phyloP scores from a whole-genome alignment of 2,329 filamentous ascomycete genomes.

The Cercospora janseana region DNA sequence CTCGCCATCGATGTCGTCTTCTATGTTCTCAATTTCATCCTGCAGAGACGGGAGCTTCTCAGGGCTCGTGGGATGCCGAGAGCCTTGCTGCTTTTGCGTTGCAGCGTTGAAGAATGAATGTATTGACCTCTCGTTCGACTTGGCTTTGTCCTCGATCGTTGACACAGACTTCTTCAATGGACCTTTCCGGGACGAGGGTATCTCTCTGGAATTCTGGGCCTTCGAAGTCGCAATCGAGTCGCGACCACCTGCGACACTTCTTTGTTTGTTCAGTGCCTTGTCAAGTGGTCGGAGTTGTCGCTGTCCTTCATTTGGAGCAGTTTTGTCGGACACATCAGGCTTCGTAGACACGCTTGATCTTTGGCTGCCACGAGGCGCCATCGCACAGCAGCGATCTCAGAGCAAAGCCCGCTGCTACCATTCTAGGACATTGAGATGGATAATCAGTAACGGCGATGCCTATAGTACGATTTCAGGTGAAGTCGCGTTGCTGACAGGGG shows the following conservation, averaged over 20 bases:
- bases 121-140: conserved; percentile 43
- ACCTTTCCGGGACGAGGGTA: conserved; percentile 20
- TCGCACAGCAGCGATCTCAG: not conserved
- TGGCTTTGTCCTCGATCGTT: conserved; percentile 39
- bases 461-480: conserved; percentile 6
- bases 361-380: conserved; percentile 11
- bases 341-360: conserved; percentile 5
- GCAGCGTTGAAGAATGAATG: conserved; percentile 51
- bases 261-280: conserved; percentile 12
- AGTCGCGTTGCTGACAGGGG: conserved; percentile 6
- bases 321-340: not conserved
- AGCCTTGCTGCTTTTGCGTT: conserved; percentile 41
- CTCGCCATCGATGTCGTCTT: conserved; percentile 37
- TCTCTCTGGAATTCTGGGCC: not conserved
- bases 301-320: not conserved
- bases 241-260: not conserved
- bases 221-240: not conserved
- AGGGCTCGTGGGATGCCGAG: conserved; percentile 42
- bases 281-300: conserved; percentile 4
- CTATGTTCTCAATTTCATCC: conserved; percentile 33
- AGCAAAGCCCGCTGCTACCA: not conserved
- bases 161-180: conserved; percentile 25
- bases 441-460: not conserved
- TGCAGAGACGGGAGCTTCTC: conserved; percentile 39
- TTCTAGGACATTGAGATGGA: not conserved